Evolutionary conservation across 768 basidiomycete genomes (phyloP).

Genomic region (Tephrocybe sp.): DNA sequence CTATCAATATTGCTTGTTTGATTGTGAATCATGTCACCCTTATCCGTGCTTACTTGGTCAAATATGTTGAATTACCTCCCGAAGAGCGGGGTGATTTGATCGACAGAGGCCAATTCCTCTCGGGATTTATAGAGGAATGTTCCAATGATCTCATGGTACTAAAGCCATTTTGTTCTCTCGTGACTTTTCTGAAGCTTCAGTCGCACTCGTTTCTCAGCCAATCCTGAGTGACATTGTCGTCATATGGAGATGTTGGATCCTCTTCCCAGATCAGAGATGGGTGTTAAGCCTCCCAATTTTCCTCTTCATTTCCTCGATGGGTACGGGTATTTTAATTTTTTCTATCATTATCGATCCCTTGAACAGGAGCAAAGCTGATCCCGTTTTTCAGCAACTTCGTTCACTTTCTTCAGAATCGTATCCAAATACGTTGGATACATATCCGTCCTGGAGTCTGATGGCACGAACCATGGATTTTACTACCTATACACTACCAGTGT

Average conservation of each 20-base stretch:
- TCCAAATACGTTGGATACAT: neutral
- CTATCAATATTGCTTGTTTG: neutral
- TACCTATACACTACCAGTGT: neutral
- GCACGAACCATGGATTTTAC: neutral
- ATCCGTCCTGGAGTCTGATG: neutral
- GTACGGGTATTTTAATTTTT: too few relatives aligned
- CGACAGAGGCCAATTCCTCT: neutral
- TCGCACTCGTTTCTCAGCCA: slow-evolving; percentile 1
- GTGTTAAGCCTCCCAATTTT: neutral
- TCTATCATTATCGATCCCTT: too few relatives aligned
- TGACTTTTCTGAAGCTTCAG: too few relatives aligned
- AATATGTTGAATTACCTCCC: neutral
- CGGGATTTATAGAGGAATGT: neutral
- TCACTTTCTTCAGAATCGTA: neutral
- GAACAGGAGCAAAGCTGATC: neutral
- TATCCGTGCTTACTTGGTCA: neutral
- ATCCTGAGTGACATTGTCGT: slow-evolving; percentile 4
- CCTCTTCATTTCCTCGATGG: neutral
- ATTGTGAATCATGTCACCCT: neutral
- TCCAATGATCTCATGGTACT: neutral
- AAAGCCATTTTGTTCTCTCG: too few relatives aligned
- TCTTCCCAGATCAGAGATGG: neutral
- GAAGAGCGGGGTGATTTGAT: neutral
- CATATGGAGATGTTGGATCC: slow-evolving; percentile 4
- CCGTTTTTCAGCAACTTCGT: neutral